These are phyloP conservation scores for Pterula multifida DNA, from an alignment of 1,284 basidiomycete genomes.

Conservation along the genomic window DNA sequence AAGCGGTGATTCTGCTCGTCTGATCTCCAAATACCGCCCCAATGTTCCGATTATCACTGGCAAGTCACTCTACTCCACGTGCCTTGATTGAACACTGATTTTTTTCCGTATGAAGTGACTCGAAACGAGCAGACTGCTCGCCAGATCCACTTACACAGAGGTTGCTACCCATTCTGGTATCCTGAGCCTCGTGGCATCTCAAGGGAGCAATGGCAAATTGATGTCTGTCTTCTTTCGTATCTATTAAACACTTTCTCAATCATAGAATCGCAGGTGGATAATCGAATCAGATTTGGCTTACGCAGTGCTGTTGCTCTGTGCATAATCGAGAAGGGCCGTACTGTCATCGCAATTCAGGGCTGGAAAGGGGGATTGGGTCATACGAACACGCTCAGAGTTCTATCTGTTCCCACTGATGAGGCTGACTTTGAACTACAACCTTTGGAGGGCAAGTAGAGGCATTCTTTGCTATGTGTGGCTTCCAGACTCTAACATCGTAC, in stretches of 20 bases:
- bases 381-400: slow-evolving; percentile 73
- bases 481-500: background rate
- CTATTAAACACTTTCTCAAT: slow-evolving; percentile 23
- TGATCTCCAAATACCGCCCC: slow-evolving; percentile 96
- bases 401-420: slow-evolving; percentile 76
- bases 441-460: slow-evolving; percentile 18
- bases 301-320: slow-evolving; percentile 79
- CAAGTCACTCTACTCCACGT: slow-evolving; percentile 18
- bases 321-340: slow-evolving; percentile 83
- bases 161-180: slow-evolving; percentile 97
- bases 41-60: slow-evolving; percentile 89
- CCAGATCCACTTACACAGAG: slow-evolving; percentile 94
- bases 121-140: slow-evolving; percentile 93
- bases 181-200: slow-evolving; percentile 83
- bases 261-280: slow-evolving; percentile 54
- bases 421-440: slow-evolving; percentile 77
- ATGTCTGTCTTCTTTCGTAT: slow-evolving; percentile 47
- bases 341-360: slow-evolving; percentile 92
- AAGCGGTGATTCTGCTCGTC: slow-evolving; percentile 90
- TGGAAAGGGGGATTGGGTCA: slow-evolving; percentile 98
- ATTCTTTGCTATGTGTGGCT: background rate
- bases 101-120: slow-evolving; percentile 50
- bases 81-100: slow-evolving; percentile 3
- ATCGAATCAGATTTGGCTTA: slow-evolving; percentile 85
- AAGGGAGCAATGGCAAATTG: slow-evolving; percentile 92